A percentile compares a stretch with the other conserved stretches of the same genome.
phyloP scores from a whole-genome alignment of 202 grass and related monocot species.

The Cymbopogon flexuosus region DNA sequence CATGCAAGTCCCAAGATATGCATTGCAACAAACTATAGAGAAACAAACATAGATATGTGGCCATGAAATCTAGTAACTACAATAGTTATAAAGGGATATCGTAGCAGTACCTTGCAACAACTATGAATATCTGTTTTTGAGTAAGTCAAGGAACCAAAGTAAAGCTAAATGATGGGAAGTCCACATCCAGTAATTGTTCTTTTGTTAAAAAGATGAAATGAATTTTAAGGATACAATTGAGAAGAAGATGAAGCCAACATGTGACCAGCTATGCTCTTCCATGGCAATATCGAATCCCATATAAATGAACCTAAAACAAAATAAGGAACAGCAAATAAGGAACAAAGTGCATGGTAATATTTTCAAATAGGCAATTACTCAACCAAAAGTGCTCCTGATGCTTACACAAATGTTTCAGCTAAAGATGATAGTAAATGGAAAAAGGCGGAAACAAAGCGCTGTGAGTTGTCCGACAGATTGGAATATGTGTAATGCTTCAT shows the following conservation, averaged over 20 bases:
- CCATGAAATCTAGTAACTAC: background rate
- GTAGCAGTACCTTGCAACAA: constrained; percentile 76
- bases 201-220: background rate
- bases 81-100: background rate
- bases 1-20: background rate
- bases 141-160: constrained; percentile 56
- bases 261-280: constrained; percentile 99
- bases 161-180: constrained; percentile 5
- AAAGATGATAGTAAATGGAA: constrained; percentile 95
- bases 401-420: constrained; percentile 99
- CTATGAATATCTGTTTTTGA: constrained; percentile 79
- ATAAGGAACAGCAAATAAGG: background rate
- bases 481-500: constrained; percentile 99
- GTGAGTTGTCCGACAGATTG: constrained; percentile 94
- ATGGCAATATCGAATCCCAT: constrained; percentile 99
- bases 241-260: constrained; percentile 97
- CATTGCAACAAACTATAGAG: background rate
- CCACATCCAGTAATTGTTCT: background rate
- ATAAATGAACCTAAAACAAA: constrained; percentile 80
- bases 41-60: constrained; percentile 10
- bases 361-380: constrained; percentile 10
- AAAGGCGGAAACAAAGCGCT: constrained; percentile 84
- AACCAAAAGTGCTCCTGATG: constrained; percentile 5
- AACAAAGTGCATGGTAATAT: background rate
- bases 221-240: constrained; percentile 91